Percentiles rank a stretch among this genome's conserved stretches.
These are phyloP conservation scores for Malassezia obtusa DNA, from an alignment of 1,284 basidiomycete genomes.

Conservation along the genomic window DNA sequence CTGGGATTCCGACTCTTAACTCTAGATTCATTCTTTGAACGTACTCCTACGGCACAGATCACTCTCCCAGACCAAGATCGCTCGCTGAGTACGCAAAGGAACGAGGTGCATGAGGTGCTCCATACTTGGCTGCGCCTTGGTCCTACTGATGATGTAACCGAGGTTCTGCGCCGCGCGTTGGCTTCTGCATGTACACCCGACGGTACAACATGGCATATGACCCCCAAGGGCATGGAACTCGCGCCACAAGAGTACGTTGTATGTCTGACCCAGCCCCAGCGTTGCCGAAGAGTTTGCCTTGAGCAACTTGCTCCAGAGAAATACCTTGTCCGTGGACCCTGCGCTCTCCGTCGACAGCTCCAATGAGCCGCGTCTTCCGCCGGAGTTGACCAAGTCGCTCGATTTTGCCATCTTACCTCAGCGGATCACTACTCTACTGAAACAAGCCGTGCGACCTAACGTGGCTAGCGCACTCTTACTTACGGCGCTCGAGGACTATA, in stretches of 20 bases:
- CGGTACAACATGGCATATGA: not conserved
- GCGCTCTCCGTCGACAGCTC: too few relatives aligned
- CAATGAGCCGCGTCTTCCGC: not conserved
- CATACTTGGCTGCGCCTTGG: conserved; percentile 30
- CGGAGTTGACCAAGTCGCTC: conserved; percentile 17
- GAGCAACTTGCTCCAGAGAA: too few relatives aligned
- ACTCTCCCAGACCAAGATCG: conserved; percentile 10
- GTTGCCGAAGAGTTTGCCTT: not conserved
- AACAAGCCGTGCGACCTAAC: conserved; percentile 20
- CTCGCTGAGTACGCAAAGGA: conserved; percentile 9
- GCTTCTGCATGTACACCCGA: not conserved
- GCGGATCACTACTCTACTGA: conserved; percentile 21
- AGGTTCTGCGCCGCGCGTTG: conserved; percentile 11
- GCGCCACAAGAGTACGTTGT: conserved; percentile 11
- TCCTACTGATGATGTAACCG: conserved; percentile 16
- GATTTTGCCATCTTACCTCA: conserved; percentile 24
- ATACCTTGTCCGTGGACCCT: too few relatives aligned
- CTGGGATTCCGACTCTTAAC: conserved; percentile 26
- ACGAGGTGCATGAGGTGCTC: conserved; percentile 23
- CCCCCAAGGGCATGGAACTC: not conserved
- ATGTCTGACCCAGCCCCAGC: not conserved
- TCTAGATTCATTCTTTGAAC: conserved; percentile 20
- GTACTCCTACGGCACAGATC: conserved; percentile 19
- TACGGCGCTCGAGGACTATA: conserved; percentile 23
- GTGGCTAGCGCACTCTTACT: conserved; percentile 22